Evolutionary conservation across 164 flowering plant species (phyloP), one percentile per base, ranked within the genome.

Genomic region (Tetrastigma voinierianum): DNA sequence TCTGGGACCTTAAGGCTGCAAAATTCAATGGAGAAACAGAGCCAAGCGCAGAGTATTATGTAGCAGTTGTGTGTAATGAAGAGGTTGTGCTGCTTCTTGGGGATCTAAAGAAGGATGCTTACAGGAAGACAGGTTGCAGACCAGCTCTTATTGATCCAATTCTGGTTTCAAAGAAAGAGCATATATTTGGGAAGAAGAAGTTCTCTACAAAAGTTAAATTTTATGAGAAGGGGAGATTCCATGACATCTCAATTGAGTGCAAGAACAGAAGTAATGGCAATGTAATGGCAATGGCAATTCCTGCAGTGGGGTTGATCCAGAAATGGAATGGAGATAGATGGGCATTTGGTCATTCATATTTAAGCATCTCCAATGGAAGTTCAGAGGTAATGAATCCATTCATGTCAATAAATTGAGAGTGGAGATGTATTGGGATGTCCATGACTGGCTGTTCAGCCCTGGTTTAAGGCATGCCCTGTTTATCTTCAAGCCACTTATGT

Each of bases 351-450:
- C 9, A 72, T 86, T 46, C 85, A 81, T 65, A 89, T 88, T n/a
- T 11, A 88, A 81, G 78, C 84, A 86, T 56, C 82, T 88, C 2
- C 93, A 88, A 20, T 88, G 93, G 90, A 88, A 88, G 61, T 88
- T 88, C 47, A 79, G 93, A 74, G 93, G 93, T 55, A 86, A 88
- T 55, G 87, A 86, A 66, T 79, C 77, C 25, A 74, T 89, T 49
- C 67, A 72, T 55, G 67, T 86, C 9, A 77, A 77, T 61, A 86
- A 81, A 69, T 17, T 66, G 17, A 78, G 84, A 73, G 77, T 88
- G 10, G 90, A 88, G 65, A 86, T 88, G 1, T 88, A 72, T 63
- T 88, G 94, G 94, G 90, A 88, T 75, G 88, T 86, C 53, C 94
- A 88, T 80, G 94, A 85, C 44, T 88, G 94, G 90, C 81, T 88